These are phyloP conservation scores for Linnemannia schmuckeri DNA, from an alignment of 192 early-diverging fungal species.

Conservation along the genomic window DNA sequence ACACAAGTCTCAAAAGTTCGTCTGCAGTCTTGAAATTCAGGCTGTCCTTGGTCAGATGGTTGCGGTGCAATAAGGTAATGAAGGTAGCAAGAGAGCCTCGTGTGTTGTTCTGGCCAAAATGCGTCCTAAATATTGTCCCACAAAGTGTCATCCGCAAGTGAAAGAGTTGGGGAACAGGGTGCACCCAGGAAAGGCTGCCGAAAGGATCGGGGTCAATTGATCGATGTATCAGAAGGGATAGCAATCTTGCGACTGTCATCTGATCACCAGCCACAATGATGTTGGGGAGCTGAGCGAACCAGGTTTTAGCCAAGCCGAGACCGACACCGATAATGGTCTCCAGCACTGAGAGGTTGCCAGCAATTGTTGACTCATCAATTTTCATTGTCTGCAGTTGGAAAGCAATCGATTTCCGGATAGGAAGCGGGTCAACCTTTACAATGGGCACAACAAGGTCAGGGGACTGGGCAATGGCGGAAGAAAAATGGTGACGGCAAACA, in stretches of 20 bases:
- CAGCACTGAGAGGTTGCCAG: not conserved
- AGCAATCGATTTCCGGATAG: too few species aligned
- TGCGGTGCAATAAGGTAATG: not conserved
- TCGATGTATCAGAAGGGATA: not conserved
- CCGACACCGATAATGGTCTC: not conserved
- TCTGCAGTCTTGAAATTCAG: slow-evolving; percentile 16
- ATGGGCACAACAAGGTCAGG: too few species aligned
- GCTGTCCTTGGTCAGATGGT: not conserved
- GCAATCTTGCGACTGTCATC: not conserved
- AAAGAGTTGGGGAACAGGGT: not conserved
- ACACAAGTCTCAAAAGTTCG: slow-evolving; percentile 21
- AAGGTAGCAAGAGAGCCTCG: not conserved
- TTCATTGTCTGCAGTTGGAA: not conserved
- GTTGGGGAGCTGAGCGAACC: not conserved
- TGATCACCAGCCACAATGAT: not conserved
- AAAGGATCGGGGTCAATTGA: not conserved
- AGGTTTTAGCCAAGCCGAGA: not conserved
- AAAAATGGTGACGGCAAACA: too few species aligned
- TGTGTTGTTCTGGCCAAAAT: not conserved
- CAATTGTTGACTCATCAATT: not conserved
- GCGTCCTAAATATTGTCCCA: not conserved
- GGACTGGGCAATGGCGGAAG: too few species aligned
- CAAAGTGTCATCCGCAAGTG: slow-evolving; percentile 4
- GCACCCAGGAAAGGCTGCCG: not conserved
- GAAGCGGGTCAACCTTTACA: too few species aligned